These are phyloP conservation scores for Goffeauzyma gilvescens DNA, from an alignment of 768 basidiomycete species.

Conservation along the genomic window DNA sequence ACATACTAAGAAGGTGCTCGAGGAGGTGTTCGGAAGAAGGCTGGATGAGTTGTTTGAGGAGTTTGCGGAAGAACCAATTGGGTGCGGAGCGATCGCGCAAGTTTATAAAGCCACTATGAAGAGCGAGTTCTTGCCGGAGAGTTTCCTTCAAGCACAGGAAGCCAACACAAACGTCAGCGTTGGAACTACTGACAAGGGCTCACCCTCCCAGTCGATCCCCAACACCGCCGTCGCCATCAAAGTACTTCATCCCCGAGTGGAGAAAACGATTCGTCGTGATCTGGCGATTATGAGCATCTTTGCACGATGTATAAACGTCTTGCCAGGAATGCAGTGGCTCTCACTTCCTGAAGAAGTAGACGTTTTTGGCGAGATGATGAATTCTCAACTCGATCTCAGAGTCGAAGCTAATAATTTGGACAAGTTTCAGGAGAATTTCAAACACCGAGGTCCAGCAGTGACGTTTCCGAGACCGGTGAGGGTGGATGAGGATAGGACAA, in stretches of 20 bases:
- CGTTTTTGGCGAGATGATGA: slow-evolving; percentile 94
- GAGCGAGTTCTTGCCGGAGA: slow-evolving; percentile 62
- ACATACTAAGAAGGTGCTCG: slow-evolving; percentile 65
- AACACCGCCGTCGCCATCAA: slow-evolving; percentile 77
- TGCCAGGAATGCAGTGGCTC: slow-evolving; percentile 92
- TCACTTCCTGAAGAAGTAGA: slow-evolving; percentile 86
- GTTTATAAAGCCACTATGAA: slow-evolving; percentile 79
- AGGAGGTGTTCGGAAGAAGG: slow-evolving; percentile 58
- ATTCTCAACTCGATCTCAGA: slow-evolving; percentile 73
- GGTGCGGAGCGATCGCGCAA: slow-evolving; percentile 98
- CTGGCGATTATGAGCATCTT: slow-evolving; percentile 90
- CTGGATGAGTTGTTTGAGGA: slow-evolving; percentile 81
- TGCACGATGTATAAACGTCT: slow-evolving; percentile 50
- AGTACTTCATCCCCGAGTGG: slow-evolving; percentile 72
- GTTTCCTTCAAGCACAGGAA: slow-evolving; percentile 49
- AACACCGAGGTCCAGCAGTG: slow-evolving; percentile 51
- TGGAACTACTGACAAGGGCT: slow-evolving; percentile 4
- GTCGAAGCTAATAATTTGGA: slow-evolving; percentile 74
- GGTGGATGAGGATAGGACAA: slow-evolving; percentile 57
- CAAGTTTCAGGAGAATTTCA: slow-evolving; percentile 71
- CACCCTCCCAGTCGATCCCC: neutral
- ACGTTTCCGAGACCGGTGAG: slow-evolving; percentile 63
- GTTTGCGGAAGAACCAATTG: slow-evolving; percentile 71
- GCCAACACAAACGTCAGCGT: no score
- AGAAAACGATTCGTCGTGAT: slow-evolving; percentile 66